Evolutionary conservation across 768 basidiomycete species (phyloP).

Genomic region (Pleurotus giganteus): DNA sequence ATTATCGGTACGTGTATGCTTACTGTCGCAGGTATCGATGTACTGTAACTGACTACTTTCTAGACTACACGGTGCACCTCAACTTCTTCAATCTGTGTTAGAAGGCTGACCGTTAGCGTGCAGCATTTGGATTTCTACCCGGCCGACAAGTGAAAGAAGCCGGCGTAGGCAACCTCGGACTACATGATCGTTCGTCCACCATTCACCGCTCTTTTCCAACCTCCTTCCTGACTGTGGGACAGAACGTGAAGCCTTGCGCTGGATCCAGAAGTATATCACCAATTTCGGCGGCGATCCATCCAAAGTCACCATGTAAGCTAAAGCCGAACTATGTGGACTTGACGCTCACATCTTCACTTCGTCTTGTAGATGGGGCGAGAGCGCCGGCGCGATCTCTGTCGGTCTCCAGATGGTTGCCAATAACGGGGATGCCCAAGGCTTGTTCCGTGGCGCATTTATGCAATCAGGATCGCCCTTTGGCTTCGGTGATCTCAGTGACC

Average conservation of each 20-base stretch:
- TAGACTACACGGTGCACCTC: too few relatives aligned
- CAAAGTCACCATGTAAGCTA: constrained; percentile 49
- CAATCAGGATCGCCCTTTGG: constrained; percentile 47
- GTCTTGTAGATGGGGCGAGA: constrained; percentile 46
- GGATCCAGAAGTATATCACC: constrained; percentile 51
- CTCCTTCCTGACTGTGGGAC: background rate
- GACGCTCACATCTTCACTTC: background rate
- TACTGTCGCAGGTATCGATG: too few relatives aligned
- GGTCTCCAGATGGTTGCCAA: constrained; percentile 48
- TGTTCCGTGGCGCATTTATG: constrained; percentile 54
- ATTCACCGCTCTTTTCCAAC: background rate
- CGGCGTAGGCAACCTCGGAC: constrained; percentile 37
- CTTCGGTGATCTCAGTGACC: constrained; percentile 39
- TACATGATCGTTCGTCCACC: constrained; percentile 39
- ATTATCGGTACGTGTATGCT: constrained; percentile 13
- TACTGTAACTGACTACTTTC: too few relatives aligned
- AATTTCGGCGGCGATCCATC: constrained; percentile 59
- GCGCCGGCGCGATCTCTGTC: constrained; percentile 55
- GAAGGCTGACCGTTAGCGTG: too few relatives aligned
- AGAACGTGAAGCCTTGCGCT: constrained; percentile 39
- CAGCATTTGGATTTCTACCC: constrained; percentile 30
- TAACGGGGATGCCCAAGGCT: constrained; percentile 38
- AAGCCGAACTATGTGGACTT: background rate
- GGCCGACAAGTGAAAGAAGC: constrained; percentile 27
- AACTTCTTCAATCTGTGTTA: too few relatives aligned